These are phyloP conservation scores for Taphrina communis DNA, from an alignment of 1,139 yeast genomes.

Conservation along the genomic window DNA sequence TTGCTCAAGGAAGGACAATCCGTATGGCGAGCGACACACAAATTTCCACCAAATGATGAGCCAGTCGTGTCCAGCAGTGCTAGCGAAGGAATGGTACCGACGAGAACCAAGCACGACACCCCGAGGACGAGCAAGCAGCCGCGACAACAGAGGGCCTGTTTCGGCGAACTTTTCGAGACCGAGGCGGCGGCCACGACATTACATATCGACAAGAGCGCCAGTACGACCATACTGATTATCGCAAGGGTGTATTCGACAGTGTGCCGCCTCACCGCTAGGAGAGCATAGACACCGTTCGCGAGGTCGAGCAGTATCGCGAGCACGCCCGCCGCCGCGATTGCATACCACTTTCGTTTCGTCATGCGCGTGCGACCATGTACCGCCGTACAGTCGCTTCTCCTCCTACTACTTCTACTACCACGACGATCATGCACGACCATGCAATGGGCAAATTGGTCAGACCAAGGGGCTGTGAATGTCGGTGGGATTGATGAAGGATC, in stretches of 20 bases:
- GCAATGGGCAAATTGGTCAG: too few species aligned
- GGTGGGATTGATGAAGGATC: too few species aligned
- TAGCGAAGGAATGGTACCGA: slow-evolving; percentile 4
- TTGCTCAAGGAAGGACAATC: neutral
- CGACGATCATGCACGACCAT: too few species aligned
- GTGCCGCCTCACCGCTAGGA: neutral
- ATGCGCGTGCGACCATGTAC: neutral
- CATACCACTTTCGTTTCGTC: neutral
- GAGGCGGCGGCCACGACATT: neutral
- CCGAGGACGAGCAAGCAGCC: slow-evolving; percentile 2
- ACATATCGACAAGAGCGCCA: neutral
- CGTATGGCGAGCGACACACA: neutral
- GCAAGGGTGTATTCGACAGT: slow-evolving; percentile 1
- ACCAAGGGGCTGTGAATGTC: too few species aligned
- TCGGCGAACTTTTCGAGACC: neutral
- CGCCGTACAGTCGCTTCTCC: too few species aligned
- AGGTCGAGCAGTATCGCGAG: slow-evolving; percentile 16
- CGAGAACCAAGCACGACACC: neutral
- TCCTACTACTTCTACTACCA: too few species aligned
- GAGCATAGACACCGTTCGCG: slow-evolving; percentile 9
- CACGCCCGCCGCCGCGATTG: neutral
- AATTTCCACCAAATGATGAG: neutral
- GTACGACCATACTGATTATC: neutral
- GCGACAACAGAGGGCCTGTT: neutral
- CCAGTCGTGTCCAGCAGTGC: neutral